Base-by-base conservation (phyloP, 2,329 filamentous ascomycete genomes). In the Fusarium longipes region DNA sequence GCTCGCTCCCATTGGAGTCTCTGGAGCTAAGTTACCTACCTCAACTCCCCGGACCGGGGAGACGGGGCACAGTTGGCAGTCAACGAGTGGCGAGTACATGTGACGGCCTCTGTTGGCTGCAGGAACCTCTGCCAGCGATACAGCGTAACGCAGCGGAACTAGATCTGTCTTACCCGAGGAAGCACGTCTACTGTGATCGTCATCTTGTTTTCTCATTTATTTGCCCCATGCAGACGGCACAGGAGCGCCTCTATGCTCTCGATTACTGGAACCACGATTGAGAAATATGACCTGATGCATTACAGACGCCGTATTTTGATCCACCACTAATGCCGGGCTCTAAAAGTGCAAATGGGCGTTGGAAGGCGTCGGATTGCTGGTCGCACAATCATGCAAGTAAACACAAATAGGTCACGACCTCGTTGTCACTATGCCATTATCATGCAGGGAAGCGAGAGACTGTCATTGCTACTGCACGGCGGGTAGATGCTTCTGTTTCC, bases 311-410 rank as follows among this genome's bases (percentile, higher is more conserved):
- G 40, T 36, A n/a, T 17, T 45, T 22, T 27, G 43, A 42, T 9
- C 17, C 15, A 12, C 15, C 8, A n/a, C 20, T 30, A 36, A 25
- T 12, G 14, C 20, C 18, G 20, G 33, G 30, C 36, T 61, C 48
- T 42, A 32, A 40, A 40, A 50, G 22, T 42, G 35, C 24, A 45
- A 35, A 63, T 29, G 15, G 36, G 30, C 14, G 35, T 22, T 40
- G 29, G 30, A 22, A 25, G 38, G 43, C 24, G 25, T 35, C n/a
- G 20, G 17, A 8, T 17, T 45, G 35, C 29, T 38, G 33, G 44
- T 57, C 44, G 49, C 38, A 30, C 44, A 32, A 38, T 63, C 58
- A 63, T 58, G 51, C 60, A 63, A 17, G 6, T 22, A 29, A 24
- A 50, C 51, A 50, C 43, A 40, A 24, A 45, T 40, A 22, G 20